Evolutionary conservation across 176 grass and related monocot genomes (phyloP), one percentile per base, ranked within the genome.

Genomic region (Melocanna baccifera): DNA sequence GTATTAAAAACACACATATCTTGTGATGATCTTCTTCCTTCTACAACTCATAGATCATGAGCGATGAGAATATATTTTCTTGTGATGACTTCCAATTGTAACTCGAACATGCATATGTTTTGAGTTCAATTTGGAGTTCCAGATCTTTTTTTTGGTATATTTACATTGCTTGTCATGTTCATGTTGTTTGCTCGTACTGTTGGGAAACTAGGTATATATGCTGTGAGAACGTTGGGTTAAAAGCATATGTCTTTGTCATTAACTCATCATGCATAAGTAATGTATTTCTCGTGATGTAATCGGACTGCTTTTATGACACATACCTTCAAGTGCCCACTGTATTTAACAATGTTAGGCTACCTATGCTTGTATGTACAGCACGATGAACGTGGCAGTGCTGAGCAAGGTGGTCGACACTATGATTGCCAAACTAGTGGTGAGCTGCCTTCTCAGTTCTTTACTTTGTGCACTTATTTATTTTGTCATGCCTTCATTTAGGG

Each of bases 301-400:
- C 36, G 81, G 75, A 86, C 80, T 93, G 64, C 81, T 77, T 86
- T 87, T 87, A 53, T 71, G 72, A 82, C 86, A 63, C 56, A 50
- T 85, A 45, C 71, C 81, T 83, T 84, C 87, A 86, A 93, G 63
- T 98, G 81, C 19, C 58, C 66, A 64, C 88, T 87, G 76, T 96
- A 87, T 95, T 78, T 95, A 93, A 98, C 87, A 82, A 81, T 83
- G 46, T 90, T 93, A 89, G 90, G 83, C 92, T 94, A 89, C 92
- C 77, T 92, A 83, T 96, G 81, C 80, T 93, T 95, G 71, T 93
- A 91, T 91, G 80, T 93, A 89, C 96, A 99, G 96, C 89, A 96
- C 18, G 71, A 88, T 96, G 96, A 91, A 52, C 91, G 86, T 77
- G 70, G 84, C 70, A 87, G 81, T 88, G 85, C 75, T 93, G 87